Evolutionary conservation across 495 filamentous ascomycete species (phyloP), one percentile per base, ranked within the genome.

Genomic region (Recurvomyces mirabilis): DNA sequence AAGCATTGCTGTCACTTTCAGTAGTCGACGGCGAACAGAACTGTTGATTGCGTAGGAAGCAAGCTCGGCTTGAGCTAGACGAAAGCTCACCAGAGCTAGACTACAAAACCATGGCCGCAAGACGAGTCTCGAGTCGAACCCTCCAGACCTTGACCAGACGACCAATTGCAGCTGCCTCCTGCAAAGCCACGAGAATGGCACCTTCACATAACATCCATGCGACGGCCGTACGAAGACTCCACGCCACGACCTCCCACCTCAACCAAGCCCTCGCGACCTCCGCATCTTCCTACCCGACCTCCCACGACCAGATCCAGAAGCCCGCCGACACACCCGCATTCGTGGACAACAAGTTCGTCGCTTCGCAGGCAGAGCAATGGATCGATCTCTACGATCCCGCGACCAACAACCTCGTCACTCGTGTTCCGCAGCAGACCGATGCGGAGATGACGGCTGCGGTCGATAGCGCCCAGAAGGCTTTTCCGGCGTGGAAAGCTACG

Each of bases 381-480:
- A 93, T 96, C 60, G 89, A 96, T 46, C 71, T 99, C 30, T 70
- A 87, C 62, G 91, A 99, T 59, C 91, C 91, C 1, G 91, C 93
- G 38, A 99, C 91, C 44, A 96, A 96, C 71, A 91, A 94, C 59
- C 78, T 99, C 36, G 85, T 99, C 24, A 96, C 91, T 9, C 82
- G 93, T n/a, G 91, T 99, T 24, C 91, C 91, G 18, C 88, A 96
- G 64, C 89, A 81, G 58, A 95, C 91, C 6, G 75, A 88, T 63
- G 84, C 71, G 55, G 91, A 99, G 67, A 74, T 99, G 41, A 69
- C 75, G 53, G 87, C 87, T 25, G 89, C 87, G 22, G 86, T 95
- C 31, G 76, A 78, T 50, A 87, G 83, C 52, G 93, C 91, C 24
- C 62, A 87, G 69, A 83, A 81, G 68, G 91, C 91, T 4, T 99